Evolutionary conservation across 78 protist species (phyloP), one percentile per base, ranked within the genome.

Genomic region (Creolimax fragrantissima): DNA sequence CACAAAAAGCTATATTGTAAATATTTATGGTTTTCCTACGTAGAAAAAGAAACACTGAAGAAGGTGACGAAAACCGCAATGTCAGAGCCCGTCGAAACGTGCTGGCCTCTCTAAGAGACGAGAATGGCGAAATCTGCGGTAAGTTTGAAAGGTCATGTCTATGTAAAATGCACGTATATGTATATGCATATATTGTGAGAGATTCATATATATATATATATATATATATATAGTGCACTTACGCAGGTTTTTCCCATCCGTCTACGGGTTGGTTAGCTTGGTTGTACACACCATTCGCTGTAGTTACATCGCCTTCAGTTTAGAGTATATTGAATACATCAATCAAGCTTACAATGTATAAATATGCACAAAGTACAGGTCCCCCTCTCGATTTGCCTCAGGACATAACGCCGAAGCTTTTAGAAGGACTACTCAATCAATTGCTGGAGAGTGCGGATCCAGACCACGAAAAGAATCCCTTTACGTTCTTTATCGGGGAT

Each of bases 401-500:
- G 41, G 92, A 84, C 44, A 66, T 90, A 4, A 89, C 91, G 3
- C 42, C 89, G 35, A 3, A 39, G 41, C 92, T 91, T 42, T 81
- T 92, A 4, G 24, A n/a, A 7, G 3, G 3, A 6, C 66, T 91
- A 24, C 2, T 45, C 41, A 89, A 89, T 67, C 42, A 47, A 84
- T 37, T 89, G 43, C 86, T 81, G 35, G 3, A 32, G 11, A 5
- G 39, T 17, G 66, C 43, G 84, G 39, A 84, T 3, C n/a, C 45
- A 45, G 2, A 2, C 66, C 90, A 93, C 93, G 58, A 94, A 94
- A 47, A 45, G 85, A 35, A 94, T 41, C 96, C 96, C 84, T 95
- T 94, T 66, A 44, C 93, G 41, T 95, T 95, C 90, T 95, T 84
- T 58, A 85, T 93, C 5, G 89, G 91, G 66, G 96, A 96, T 5